Evolutionary conservation across 495 filamentous ascomycete species (phyloP).

Genomic region (Penicillium samsonianum): DNA sequence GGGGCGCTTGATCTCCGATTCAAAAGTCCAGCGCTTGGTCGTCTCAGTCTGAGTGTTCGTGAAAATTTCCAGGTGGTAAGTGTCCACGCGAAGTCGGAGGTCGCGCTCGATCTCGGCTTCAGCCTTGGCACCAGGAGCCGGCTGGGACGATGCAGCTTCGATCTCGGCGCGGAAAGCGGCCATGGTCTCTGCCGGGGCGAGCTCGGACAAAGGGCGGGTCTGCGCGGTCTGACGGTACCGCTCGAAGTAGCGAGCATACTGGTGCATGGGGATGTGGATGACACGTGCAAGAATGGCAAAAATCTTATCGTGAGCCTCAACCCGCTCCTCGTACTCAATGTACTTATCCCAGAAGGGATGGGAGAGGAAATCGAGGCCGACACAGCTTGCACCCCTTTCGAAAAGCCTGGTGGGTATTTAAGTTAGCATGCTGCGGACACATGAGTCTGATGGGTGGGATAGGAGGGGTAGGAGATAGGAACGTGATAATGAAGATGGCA

Average conservation of each 20-base stretch:
- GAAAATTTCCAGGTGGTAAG: constrained; percentile 78
- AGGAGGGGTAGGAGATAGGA: constrained; percentile 26
- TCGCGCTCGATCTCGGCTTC: constrained; percentile 86
- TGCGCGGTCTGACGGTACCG: constrained; percentile 80
- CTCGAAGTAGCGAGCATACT: constrained; percentile 94
- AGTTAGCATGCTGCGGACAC: constrained; percentile 35
- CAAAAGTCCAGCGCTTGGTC: constrained; percentile 91
- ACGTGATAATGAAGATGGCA: constrained; percentile 44
- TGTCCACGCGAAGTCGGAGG: constrained; percentile 75
- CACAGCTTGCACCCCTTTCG: constrained; percentile 80
- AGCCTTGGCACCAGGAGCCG: constrained; percentile 48
- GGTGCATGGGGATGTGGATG: constrained; percentile 93
- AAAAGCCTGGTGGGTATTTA: constrained; percentile 66
- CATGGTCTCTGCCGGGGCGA: constrained; percentile 68
- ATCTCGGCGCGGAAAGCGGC: constrained; percentile 70
- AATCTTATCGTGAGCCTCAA: constrained; percentile 83
- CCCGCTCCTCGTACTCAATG: constrained; percentile 89
- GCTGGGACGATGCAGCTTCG: constrained; percentile 53
- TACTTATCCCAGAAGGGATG: constrained; percentile 99
- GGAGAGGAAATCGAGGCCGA: constrained; percentile 90
- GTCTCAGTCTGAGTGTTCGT: constrained; percentile 82
- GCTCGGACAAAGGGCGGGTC: constrained; percentile 68
- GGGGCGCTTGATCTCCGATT: constrained; percentile 91
- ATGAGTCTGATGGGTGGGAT: constrained; percentile 23
- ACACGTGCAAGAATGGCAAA: constrained; percentile 83